Evolutionary conservation across 106 monocot species (phyloP), one percentile per base, ranked within the genome.

Genomic region (Dendrobium catenatum): DNA sequence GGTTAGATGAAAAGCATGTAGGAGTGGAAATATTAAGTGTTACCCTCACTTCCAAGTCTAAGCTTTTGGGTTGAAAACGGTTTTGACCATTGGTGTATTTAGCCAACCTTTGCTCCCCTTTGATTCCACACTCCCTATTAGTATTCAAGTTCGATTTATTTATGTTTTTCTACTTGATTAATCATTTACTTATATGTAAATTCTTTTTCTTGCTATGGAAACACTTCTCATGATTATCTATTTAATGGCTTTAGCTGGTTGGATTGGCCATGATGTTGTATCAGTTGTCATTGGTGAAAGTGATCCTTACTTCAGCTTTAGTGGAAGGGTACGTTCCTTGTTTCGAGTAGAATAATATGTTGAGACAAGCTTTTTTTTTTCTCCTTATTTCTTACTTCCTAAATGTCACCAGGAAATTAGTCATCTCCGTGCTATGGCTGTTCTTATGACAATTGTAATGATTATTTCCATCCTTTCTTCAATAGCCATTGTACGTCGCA

Each of bases 381-480:
- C n/a, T 3, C 3, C 37, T 54, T 26, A 76, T 76, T 40, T 54
- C 81, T 73, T 72, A 77, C 72, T 29, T 84, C 13, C 46, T 81
- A 17, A 73, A 8, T 82, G 67, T 75, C 29, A 29, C 73, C 86
- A 99, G 99, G 99, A 99, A 81, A 84, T 93, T 85, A 95, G 79
- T 84, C 99, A 99, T 72, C 77, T 99, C 75, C 99, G 90, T 75
- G 91, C 86, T 77, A 79, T 85, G 55, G 87, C 99, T 54, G 89
- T 99, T 84, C 78, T 99, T 33, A 99, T 99, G 99, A 99, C 99
- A 79, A 82, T 95, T 86, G 82, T 99, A 54, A 99, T 99, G 99
- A 84, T 90, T 79, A 79, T 99, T 81, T 82, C 95, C 46, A 74
- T 95, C 70, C 90, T 99, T 46, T 88, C 91, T 73, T 95, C 99